A percentile compares a stretch with the other conserved stretches of the same genome.
Evolutionary conservation across 2,329 filamentous ascomycete genomes (phyloP).

Genomic region (Cladobotryum protrusum): DNA sequence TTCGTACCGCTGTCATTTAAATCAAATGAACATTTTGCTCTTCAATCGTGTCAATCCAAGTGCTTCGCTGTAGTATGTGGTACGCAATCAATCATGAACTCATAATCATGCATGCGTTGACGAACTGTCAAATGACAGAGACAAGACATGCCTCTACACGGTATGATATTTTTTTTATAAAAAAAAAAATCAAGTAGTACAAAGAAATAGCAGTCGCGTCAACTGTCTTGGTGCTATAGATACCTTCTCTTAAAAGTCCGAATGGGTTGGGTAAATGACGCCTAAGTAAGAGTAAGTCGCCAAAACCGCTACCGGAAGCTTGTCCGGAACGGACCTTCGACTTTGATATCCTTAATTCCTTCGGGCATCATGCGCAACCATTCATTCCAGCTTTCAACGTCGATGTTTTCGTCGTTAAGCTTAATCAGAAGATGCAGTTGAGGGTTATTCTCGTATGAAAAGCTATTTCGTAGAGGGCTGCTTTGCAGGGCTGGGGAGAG

Average conservation of each 20-base stretch:
- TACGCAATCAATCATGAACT: constrained; percentile 20
- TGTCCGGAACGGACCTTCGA: constrained; percentile 43
- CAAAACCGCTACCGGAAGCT: constrained; percentile 16
- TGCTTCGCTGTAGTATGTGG: constrained; percentile 11
- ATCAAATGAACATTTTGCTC: background rate
- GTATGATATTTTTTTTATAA: background rate
- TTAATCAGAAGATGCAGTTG: constrained; percentile 46
- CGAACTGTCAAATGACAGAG: background rate
- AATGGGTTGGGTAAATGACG: background rate
- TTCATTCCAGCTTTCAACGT: constrained; percentile 50
- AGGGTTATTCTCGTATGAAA: constrained; percentile 38
- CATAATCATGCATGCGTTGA: constrained; percentile 12
- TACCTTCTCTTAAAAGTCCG: background rate
- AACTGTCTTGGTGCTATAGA: background rate
- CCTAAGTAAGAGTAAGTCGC: background rate
- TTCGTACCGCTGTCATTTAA: background rate
- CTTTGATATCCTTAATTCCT: constrained; percentile 48
- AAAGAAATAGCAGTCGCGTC: background rate
- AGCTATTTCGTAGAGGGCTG: constrained; percentile 31
- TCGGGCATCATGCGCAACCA: constrained; percentile 55
- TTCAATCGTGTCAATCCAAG: constrained; percentile 4
- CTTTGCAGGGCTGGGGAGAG: constrained; percentile 44
- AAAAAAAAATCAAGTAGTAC: constrained; percentile 4
- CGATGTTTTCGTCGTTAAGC: constrained; percentile 44
- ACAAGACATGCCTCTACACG: background rate